These are phyloP conservation scores for Batkoa obscura DNA, from an alignment of 371 early-diverging fungal genomes.

Conservation along the genomic window DNA sequence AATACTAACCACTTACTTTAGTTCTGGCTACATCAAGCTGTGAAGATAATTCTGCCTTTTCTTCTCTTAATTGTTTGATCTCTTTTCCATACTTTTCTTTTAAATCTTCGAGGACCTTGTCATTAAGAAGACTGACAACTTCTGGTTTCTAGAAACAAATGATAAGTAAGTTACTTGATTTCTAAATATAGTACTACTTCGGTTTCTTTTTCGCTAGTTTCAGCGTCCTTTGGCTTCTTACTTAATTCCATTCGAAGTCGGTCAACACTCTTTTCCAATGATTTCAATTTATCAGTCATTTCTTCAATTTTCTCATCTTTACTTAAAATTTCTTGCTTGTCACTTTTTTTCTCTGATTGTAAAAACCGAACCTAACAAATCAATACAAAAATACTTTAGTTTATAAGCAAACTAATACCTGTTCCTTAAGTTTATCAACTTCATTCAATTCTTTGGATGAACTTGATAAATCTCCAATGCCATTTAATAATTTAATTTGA, in stretches of 20 bases:
- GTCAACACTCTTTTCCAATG: background rate
- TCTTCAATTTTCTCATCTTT: background rate
- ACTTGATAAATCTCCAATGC: background rate
- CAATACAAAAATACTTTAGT: background rate
- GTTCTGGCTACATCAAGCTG: background rate
- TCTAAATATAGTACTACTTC: too few relatives aligned
- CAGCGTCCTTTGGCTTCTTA: background rate
- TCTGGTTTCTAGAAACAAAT: too few relatives aligned
- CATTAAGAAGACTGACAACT: background rate
- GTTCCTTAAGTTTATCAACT: background rate
- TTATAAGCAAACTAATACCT: background rate
- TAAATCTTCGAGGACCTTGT: background rate
- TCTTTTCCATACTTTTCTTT: conserved; percentile 9
- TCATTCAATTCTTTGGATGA: background rate
- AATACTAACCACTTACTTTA: background rate
- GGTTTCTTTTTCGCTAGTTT: background rate
- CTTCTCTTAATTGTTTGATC: conserved; percentile 3
- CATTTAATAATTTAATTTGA: background rate
- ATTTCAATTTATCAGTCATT: background rate
- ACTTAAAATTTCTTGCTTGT: too few relatives aligned
- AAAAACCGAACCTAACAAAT: too few relatives aligned
- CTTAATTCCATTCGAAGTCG: background rate
- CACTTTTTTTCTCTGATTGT: too few relatives aligned
- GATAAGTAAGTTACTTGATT: too few relatives aligned
- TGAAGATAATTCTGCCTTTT: background rate